A percentile compares a stretch with the other conserved stretches of the same genome.
phyloP scores from a whole-genome alignment of 805 yeast species.

The Candida glaebosa region DNA sequence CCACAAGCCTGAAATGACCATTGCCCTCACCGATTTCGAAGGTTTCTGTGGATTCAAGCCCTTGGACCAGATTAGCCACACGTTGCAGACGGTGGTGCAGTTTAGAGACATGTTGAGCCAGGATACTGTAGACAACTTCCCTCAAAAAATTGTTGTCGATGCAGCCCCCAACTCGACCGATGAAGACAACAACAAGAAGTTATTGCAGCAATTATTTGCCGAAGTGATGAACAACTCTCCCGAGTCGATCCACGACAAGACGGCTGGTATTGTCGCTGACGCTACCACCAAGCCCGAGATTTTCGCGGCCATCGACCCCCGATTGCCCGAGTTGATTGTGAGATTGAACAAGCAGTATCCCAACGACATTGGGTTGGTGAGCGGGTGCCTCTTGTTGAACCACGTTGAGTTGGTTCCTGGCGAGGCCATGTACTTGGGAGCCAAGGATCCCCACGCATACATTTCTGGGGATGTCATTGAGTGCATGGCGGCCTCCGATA shows the following conservation, averaged over 20 bases:
- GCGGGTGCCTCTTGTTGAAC: conserved; percentile 91
- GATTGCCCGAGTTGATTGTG: conserved; percentile 68
- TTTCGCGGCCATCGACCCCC: conserved; percentile 46
- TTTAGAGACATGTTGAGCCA: conserved; percentile 67
- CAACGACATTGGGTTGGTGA: conserved; percentile 88
- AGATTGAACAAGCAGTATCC: conserved; percentile 88
- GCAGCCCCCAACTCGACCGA: conserved; percentile 48
- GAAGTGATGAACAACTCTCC: conserved; percentile 83
- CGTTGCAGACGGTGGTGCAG: conserved; percentile 74
- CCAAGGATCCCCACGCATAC: conserved; percentile 98
- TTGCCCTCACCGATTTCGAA: conserved; percentile 93
- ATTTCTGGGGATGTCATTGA: conserved; percentile 96
- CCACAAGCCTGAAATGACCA: conserved; percentile 99
- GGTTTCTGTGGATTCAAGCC: conserved; percentile 99
- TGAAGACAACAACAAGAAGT: conserved; percentile 55
- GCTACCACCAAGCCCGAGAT: conserved; percentile 57
- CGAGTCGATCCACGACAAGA: conserved; percentile 48
- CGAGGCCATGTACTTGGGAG: conserved; percentile 94
- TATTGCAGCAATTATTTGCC: conserved; percentile 73
- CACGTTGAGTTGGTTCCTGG: conserved; percentile 81
- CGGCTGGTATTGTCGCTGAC: conserved; percentile 63
- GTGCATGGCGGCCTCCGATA: conserved; percentile 99
- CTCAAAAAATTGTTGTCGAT: conserved; percentile 41
- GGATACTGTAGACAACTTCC: conserved; percentile 53
- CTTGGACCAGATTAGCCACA: conserved; percentile 65